phyloP scores from a whole-genome alignment of 164 flowering plant genomes.

The Macadamia tetraphylla region DNA sequence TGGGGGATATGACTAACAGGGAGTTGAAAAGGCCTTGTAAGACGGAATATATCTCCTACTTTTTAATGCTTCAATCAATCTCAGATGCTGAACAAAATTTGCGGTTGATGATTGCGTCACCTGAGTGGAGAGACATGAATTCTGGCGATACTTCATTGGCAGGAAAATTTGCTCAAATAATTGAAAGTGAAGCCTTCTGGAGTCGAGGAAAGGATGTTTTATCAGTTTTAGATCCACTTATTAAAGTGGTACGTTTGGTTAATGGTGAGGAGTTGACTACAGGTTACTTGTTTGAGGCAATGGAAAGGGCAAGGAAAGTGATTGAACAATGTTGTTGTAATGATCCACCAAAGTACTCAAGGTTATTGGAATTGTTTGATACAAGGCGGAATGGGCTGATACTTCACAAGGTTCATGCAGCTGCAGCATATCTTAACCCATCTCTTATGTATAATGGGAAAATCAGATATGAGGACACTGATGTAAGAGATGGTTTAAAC shows the following conservation, averaged over 20 bases:
- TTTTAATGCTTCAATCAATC: conserved; percentile 19
- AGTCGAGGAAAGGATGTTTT: conserved; percentile 12
- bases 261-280: conserved; percentile 20
- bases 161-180: conserved; percentile 1
- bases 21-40: conserved; percentile 14
- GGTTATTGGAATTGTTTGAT: conserved; percentile 11
- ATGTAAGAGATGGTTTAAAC: conserved; percentile 10
- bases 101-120: conserved; percentile 7
- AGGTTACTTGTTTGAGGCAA: conserved; percentile 22
- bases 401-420: conserved; percentile 18
- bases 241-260: conserved; percentile 14
- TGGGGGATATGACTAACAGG: conserved; percentile 10
- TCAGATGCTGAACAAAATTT: conserved; percentile 12
- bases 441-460: conserved; percentile 16
- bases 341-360: conserved; percentile 3
- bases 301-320: conserved; percentile 13
- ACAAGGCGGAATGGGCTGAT: conserved; percentile 2
- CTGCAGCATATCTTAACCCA: conserved; percentile 21
- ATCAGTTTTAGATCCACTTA: conserved; percentile 16
- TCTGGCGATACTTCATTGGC: neutral
- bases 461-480: conserved; percentile 11
- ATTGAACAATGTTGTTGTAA: conserved; percentile 5
- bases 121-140: conserved; percentile 13
- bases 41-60: conserved; percentile 6
- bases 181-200: conserved; percentile 15